Base-by-base conservation (phyloP, 2,329 filamentous ascomycete genomes). In the Phialemoniopsis sp. region DNA sequence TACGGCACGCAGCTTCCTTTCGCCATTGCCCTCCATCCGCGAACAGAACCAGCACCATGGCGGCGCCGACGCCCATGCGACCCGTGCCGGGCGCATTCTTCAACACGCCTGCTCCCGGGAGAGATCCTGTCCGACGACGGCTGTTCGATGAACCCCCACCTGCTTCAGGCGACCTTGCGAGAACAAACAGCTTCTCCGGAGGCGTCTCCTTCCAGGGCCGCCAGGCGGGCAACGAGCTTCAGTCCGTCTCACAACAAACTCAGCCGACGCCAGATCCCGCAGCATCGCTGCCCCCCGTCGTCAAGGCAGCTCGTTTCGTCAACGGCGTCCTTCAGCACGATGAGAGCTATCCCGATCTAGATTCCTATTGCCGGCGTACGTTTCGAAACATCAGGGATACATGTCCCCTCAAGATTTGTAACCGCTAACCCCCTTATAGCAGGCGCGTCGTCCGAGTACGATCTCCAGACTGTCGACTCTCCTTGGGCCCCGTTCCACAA, bases 401-500 rank as follows among this genome's bases (percentile, higher is more conserved):
- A 6, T 26, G 6, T 26, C 21, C 21, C 21, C 10, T 26, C 21
- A 40, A 26, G 21, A 26, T 26, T n/a, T n/a, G n/a, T 38, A 40
- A 47, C 49, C 45, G 46, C 56, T 62, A 50, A 68, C 51, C 46
- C 48, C 38, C 32, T 42, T 47, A 40, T 51, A 94, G 88, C 90
- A 68, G 89, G 93, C 47, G 82, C 86, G 48, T 95, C 90, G 5
- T 91, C 87, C 53, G 89, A 95, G 48, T 97, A 97, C 66, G 89
- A 96, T 52, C 68, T 95, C 36, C 78, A 86, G 32, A 67, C 70
- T 40, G 64, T 74, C 50, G 77, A 82, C 31, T 69, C 73, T 12
- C 76, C 89, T 45, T 93, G 89, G 86, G 81, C 86, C 32, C 93
- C 93, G 1, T 98, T 96, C 58, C 86, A 95, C 58, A 88, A 86